A percentile compares a stretch with the other conserved stretches of the same genome.
These are phyloP conservation scores for Auricularia heimuer DNA, from an alignment of 768 basidiomycete genomes.

Conservation along the genomic window DNA sequence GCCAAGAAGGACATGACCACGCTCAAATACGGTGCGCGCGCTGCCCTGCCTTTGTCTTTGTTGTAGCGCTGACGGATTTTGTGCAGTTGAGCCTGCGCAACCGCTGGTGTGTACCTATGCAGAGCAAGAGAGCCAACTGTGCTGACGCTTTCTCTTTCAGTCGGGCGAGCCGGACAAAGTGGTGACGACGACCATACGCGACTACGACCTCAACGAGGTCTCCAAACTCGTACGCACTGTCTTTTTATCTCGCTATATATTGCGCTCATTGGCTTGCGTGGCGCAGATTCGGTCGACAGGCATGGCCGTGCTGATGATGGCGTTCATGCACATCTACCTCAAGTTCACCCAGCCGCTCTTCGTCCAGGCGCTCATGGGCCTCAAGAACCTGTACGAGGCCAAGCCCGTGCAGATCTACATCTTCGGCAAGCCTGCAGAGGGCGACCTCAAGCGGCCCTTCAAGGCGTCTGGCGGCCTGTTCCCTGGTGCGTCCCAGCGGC, in stretches of 20 bases:
- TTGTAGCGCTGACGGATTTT: not conserved
- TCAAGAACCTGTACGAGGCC: constrained; percentile 83
- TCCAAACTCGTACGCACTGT: constrained; percentile 50
- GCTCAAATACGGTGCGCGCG: constrained; percentile 77
- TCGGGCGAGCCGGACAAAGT: constrained; percentile 60
- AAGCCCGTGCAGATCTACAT: constrained; percentile 78
- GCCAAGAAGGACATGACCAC: constrained; percentile 92
- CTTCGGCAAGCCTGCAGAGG: constrained; percentile 67
- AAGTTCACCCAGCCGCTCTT: constrained; percentile 95
- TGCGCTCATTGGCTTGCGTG: not conserved
- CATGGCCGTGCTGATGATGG: constrained; percentile 80
- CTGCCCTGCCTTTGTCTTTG: not conserved
- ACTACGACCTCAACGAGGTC: constrained; percentile 86
- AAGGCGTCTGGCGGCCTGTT: constrained; percentile 62
- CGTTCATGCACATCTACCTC: constrained; percentile 87
- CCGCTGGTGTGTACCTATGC: constrained; percentile 51
- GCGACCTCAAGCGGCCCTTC: constrained; percentile 87
- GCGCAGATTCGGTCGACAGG: constrained; percentile 53
- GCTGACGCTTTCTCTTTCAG: constrained; percentile 20
- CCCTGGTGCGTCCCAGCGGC: constrained; percentile 38
- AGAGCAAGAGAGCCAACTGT: constrained; percentile 1
- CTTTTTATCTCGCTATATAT: not conserved
- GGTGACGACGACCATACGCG: constrained; percentile 83
- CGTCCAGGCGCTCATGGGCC: constrained; percentile 89
- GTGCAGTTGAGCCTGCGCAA: constrained; percentile 58